Base-by-base conservation (phyloP, 2,329 filamentous ascomycete species). In the Chaetomium strumarium region DNA sequence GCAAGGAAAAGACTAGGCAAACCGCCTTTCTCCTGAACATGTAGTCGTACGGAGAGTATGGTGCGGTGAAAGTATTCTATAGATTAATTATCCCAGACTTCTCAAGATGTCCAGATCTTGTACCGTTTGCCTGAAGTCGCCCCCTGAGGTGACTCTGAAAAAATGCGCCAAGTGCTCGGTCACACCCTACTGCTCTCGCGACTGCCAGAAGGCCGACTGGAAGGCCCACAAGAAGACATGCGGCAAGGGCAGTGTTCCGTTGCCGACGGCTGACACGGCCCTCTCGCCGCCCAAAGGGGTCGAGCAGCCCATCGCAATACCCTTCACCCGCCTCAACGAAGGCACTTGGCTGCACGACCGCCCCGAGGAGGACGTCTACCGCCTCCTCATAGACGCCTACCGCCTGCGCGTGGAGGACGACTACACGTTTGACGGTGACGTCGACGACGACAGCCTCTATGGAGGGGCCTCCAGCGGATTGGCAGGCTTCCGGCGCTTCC, bases 201-300 rank as follows among this genome's bases (percentile, higher is more conserved):
- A 73, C 34, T 81, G 78, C 65, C 73, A 80, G 61, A 76, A 73
- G 56, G 60, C 63, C 1, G 69, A 80, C 60, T 81, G 74, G 75
- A 75, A 75, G 57, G 24, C 14, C 2, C 77, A 81, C 63, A 75
- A 55, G 40, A 41, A 42, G 30, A 7, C 20, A 8, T 55, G 52
- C 49, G 48, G 48, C 38, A 51, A 44, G 34, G 41, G 17, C n/a
- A 41, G 19, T 24, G n/a, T 38, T 9, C 12, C 20, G 19, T 5
- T 14, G 1, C 36, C 37, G 24, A 40, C 7, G 33, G 45, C 14
- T 34, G 36, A 38, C 14, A 14, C 34, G 24, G 7, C 13, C n/a
- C 39, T 36, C 24, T 46, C 46, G 17, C 66, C 63, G 1, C 57
- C 64, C 10, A 66, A 62, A 33, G 64, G 66, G 5, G 56, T 72